Base-by-base conservation (phyloP, 352 stramenopile genomes). In the Phytophthora foliorum region DNA sequence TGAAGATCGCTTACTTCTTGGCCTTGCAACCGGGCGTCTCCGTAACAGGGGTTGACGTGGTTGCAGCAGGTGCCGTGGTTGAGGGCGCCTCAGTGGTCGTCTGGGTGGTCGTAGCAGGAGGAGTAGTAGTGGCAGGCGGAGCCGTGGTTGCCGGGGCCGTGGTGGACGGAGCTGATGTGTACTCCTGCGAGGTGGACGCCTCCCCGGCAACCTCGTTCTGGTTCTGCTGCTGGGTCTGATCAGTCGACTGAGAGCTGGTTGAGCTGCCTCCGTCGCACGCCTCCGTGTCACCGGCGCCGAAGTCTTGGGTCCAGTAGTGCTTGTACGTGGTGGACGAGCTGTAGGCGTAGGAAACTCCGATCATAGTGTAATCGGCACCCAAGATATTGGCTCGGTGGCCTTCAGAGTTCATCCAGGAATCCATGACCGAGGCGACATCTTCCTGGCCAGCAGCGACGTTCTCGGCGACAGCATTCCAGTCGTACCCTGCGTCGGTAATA, bases 271-370 rank as follows among this genome's bases (percentile, higher is more conserved):
- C 65, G 21, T 75, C 69, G 24, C 77, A 84, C 7, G 38, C 11
- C n/a, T 84, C 77, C 1, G 59, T 69, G 8, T 71, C 67, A 34
- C 77, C 57, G 7, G 71, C 50, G n/a, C 67, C 78, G 50, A 90
- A 89, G 61, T 80, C 66, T 61, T 90, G 82, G 1, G 78, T 88
- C 80, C 80, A 90, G 58, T 85, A 90, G 69, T 81, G 58, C 52
- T 80, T 79, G 70, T 82, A 85, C 25, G 64, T 77, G 13, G 32
- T 75, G 24, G 34, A 32, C 2, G 41, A 42, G 29, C 39, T 72
- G 70, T 84, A 84, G 3, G 63, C 69, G 46, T 81, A 84, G 0
- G 69, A 70, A 5, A 54, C 69, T 24, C 76, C 76, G 17, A 84
- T 57, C 65, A 81, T 78, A 32, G 66, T 81, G 69, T 81, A 84